These are phyloP conservation scores for Aspergillus carlsbadensis DNA, from an alignment of 495 filamentous ascomycete species.

Conservation along the genomic window DNA sequence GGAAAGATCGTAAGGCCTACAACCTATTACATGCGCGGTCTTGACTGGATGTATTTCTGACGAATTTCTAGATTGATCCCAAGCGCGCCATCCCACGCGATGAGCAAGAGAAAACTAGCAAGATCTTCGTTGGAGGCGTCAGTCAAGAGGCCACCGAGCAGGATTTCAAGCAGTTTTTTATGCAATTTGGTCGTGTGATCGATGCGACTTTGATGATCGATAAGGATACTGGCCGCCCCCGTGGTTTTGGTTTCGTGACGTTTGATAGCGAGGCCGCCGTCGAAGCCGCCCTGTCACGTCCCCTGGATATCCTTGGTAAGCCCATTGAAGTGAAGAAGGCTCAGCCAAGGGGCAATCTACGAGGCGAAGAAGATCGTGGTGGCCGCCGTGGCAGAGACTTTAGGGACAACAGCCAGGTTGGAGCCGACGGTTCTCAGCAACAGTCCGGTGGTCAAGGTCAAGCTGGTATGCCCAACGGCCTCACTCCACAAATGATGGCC, in stretches of 20 bases:
- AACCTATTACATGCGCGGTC: neutral
- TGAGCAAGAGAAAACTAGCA: slow-evolving; percentile 95
- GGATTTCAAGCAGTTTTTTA: slow-evolving; percentile 95
- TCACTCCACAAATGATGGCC: slow-evolving; percentile 96
- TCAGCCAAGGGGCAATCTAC: slow-evolving; percentile 91
- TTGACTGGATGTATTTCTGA: slow-evolving; percentile 21
- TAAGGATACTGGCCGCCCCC: slow-evolving; percentile 93
- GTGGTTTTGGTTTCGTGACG: slow-evolving; percentile 98
- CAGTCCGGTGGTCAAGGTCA: slow-evolving; percentile 43
- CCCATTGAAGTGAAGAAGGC: slow-evolving; percentile 98
- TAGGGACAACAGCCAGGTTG: slow-evolving; percentile 53
- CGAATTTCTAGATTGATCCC: slow-evolving; percentile 76
- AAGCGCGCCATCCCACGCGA: slow-evolving; percentile 97
- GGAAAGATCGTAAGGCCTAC: slow-evolving; percentile 84
- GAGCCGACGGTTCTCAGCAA: slow-evolving; percentile 47
- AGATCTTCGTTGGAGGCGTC: slow-evolving; percentile 98
- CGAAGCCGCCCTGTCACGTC: slow-evolving; percentile 79
- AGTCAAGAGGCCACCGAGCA: slow-evolving; percentile 94
- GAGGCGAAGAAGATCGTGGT: slow-evolving; percentile 74
- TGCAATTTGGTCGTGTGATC: slow-evolving; percentile 91
- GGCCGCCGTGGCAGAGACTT: slow-evolving; percentile 54
- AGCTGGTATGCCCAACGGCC: slow-evolving; percentile 52
- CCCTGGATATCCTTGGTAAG: slow-evolving; percentile 89
- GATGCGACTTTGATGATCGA: slow-evolving; percentile 99
- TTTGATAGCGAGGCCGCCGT: slow-evolving; percentile 96